phyloP scores from a whole-genome alignment of 192 early-diverging fungal genomes.

The Umbelopsis vinacea region DNA sequence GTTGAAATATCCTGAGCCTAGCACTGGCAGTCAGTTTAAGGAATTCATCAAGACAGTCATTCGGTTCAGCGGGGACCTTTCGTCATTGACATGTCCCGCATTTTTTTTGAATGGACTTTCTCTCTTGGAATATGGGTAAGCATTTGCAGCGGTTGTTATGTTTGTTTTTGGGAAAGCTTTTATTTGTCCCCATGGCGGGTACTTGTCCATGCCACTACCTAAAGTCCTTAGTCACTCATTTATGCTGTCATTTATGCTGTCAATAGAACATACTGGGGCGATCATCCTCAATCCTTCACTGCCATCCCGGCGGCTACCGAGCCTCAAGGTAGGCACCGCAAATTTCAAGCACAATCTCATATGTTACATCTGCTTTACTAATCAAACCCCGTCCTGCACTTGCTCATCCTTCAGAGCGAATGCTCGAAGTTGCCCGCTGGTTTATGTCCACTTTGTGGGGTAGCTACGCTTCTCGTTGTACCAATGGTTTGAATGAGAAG shows the following conservation, averaged over 20 bases:
- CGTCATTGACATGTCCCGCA: slow-evolving; percentile 77
- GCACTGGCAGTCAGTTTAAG: slow-evolving; percentile 40
- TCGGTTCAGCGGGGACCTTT: slow-evolving; percentile 82
- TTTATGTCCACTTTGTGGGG: slow-evolving; percentile 84
- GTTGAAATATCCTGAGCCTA: slow-evolving; percentile 34
- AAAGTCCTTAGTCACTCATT: background rate
- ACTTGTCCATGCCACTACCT: background rate
- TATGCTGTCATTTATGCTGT: background rate
- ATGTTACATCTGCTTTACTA: too few species aligned
- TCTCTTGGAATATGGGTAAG: slow-evolving; percentile 76
- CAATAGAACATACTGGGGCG: slow-evolving; percentile 44
- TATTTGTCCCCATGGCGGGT: background rate
- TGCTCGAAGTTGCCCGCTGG: slow-evolving; percentile 74
- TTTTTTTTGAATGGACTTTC: slow-evolving; percentile 80
- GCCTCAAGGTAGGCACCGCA: slow-evolving; percentile 31
- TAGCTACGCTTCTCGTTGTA: slow-evolving; percentile 71
- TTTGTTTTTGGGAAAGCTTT: background rate
- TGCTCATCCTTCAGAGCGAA: slow-evolving; percentile 52
- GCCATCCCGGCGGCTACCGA: slow-evolving; percentile 63
- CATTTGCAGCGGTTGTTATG: background rate
- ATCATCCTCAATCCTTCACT: slow-evolving; percentile 54
- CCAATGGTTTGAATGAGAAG: slow-evolving; percentile 72
- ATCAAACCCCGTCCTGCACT: too few species aligned
- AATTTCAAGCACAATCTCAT: too few species aligned
- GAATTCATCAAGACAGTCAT: slow-evolving; percentile 69